Evolutionary conservation across 345 rosid genomes (phyloP).

Genomic region (Trapa incisa): DNA sequence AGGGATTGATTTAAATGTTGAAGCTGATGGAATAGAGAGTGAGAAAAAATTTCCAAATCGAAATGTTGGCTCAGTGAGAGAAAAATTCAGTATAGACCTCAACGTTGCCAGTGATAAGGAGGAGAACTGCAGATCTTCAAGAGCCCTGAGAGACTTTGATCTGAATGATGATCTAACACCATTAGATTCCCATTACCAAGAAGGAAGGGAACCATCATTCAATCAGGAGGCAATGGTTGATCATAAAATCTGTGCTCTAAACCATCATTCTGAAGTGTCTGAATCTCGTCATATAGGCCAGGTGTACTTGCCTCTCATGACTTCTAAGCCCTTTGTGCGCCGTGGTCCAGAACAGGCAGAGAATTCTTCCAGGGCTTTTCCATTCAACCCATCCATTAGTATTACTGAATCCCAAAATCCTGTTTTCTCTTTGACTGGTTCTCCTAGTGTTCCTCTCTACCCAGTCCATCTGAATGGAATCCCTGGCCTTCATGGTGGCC

Average conservation of each 20-base stretch:
- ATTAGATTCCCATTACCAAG: background rate
- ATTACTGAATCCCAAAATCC: background rate
- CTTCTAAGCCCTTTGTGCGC: background rate
- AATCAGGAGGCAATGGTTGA: background rate
- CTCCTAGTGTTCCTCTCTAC: background rate
- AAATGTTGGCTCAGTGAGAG: background rate
- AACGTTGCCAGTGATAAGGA: background rate
- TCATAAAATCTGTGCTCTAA: background rate
- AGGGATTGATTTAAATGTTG: constrained; percentile 1
- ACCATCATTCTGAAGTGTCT: background rate
- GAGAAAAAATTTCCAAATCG: background rate
- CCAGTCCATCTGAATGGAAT: background rate
- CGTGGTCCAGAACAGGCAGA: constrained; percentile 4
- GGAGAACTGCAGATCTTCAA: background rate
- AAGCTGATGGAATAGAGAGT: background rate
- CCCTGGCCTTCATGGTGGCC: constrained; percentile 1
- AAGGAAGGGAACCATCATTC: background rate
- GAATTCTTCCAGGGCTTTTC: background rate
- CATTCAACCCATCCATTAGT: background rate
- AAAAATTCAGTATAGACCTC: constrained; percentile 4
- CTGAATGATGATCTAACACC: background rate
- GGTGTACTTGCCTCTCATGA: background rate
- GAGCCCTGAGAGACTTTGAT: background rate
- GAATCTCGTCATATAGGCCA: background rate
- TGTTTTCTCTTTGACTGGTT: background rate